These are phyloP conservation scores for Phoma sp. DNA, from an alignment of 2,329 filamentous ascomycete genomes.

Conservation along the genomic window DNA sequence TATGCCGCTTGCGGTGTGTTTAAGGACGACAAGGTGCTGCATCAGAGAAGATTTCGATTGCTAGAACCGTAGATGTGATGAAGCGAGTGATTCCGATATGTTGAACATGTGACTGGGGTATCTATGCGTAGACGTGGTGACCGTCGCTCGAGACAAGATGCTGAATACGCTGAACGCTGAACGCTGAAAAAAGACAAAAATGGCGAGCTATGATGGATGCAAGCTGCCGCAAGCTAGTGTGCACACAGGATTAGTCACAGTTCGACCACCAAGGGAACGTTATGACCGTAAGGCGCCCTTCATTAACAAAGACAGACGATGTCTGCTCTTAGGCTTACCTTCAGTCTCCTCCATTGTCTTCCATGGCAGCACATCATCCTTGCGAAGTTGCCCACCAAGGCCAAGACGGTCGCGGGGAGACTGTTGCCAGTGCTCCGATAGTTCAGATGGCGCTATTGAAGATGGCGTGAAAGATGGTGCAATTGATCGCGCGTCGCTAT, in stretches of 20 bases:
- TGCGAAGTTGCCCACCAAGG: slow-evolving; percentile 44
- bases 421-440: slow-evolving; percentile 47
- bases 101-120: slow-evolving; percentile 18
- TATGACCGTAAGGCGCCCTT: slow-evolving; percentile 19
- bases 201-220: slow-evolving; percentile 13
- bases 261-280: slow-evolving; percentile 17
- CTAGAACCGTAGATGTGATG: neutral
- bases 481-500: slow-evolving; percentile 33
- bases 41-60: neutral
- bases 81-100: slow-evolving; percentile 10
- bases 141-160: slow-evolving; percentile 10
- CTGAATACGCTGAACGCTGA: slow-evolving; percentile 15
- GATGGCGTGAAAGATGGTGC: slow-evolving; percentile 32
- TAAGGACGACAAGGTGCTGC: slow-evolving; percentile 1
- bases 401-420: slow-evolving; percentile 48
- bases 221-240: slow-evolving; percentile 13
- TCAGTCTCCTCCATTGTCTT: slow-evolving; percentile 22
- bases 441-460: slow-evolving; percentile 44
- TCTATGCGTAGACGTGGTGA: slow-evolving; percentile 14
- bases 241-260: slow-evolving; percentile 13
- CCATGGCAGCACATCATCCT: slow-evolving; percentile 45
- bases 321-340: slow-evolving; percentile 33
- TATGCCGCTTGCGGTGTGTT: slow-evolving; percentile 3
- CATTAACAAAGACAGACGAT: slow-evolving; percentile 36
- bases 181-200: slow-evolving; percentile 10